Evolutionary conservation across 108 stramenopile species (phyloP).

Genomic region (Schizochytrium sp.): DNA sequence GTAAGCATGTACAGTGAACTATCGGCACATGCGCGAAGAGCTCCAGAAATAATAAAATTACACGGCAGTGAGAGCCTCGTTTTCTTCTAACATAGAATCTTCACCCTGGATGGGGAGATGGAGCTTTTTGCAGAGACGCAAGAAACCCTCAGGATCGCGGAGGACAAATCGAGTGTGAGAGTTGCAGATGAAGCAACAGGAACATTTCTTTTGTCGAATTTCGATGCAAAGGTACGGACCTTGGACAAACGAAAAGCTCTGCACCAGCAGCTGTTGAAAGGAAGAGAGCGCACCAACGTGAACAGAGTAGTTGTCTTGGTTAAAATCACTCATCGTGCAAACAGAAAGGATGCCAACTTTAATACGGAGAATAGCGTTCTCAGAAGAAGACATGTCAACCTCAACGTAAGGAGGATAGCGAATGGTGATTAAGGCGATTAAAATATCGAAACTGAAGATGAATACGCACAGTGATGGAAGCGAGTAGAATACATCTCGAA

Average conservation of each 20-base stretch:
- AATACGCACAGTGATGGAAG: background rate
- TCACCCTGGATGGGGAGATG: background rate
- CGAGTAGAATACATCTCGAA: background rate
- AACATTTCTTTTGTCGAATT: background rate
- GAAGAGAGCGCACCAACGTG: background rate
- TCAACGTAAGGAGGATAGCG: background rate
- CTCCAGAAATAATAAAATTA: background rate
- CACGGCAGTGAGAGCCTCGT: background rate
- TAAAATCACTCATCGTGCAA: background rate
- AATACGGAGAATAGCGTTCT: background rate
- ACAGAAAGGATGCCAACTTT: background rate
- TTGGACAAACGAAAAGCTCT: background rate
- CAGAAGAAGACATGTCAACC: background rate
- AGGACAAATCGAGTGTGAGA: background rate
- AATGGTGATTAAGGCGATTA: background rate
- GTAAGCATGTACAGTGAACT: background rate
- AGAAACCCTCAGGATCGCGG: background rate
- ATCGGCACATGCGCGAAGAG: background rate
- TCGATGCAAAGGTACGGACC: background rate
- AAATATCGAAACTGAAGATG: background rate
- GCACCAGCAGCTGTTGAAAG: background rate
- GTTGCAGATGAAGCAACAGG: background rate
- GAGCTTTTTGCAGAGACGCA: background rate
- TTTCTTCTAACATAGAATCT: background rate
- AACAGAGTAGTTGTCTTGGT: background rate